phyloP scores from a whole-genome alignment of 208 protist genomes.

The Trypanosoma cruzi region DNA sequence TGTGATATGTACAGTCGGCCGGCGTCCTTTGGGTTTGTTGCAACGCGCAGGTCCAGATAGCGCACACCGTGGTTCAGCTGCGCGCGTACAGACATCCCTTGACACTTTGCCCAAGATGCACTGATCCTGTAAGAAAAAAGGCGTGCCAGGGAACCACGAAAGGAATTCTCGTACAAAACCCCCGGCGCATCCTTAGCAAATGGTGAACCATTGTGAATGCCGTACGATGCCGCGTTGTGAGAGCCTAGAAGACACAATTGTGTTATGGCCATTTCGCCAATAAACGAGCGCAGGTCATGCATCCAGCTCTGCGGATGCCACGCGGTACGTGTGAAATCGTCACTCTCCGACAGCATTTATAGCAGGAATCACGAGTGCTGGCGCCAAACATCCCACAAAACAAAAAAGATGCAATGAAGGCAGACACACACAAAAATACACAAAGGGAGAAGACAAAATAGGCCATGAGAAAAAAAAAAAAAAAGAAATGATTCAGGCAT shows the following conservation, averaged over 20 bases:
- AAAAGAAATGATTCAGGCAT: slow-evolving; percentile 27
- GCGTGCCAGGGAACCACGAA: slow-evolving; percentile 19
- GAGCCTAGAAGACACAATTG: too few species aligned
- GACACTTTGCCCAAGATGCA: slow-evolving; percentile 46
- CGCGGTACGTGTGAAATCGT: slow-evolving; percentile 1
- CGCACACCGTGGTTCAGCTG: too few species aligned
- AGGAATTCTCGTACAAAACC: slow-evolving; percentile 14
- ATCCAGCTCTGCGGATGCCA: slow-evolving; percentile 46
- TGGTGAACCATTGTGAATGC: slow-evolving; percentile 19
- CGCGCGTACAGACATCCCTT: slow-evolving; percentile 41
- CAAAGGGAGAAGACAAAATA: too few species aligned
- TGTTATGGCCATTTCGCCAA: too few species aligned
- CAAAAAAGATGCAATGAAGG: too few species aligned
- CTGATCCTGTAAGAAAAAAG: slow-evolving; percentile 29
- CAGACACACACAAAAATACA: too few species aligned
- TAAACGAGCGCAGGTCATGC: slow-evolving; percentile 32
- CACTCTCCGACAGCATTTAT: slow-evolving; percentile 14
- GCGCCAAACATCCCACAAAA: too few species aligned
- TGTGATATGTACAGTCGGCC: slow-evolving; percentile 51
- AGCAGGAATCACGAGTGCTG: not conserved
- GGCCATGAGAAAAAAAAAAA: slow-evolving; percentile 29
- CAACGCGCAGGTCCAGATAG: too few species aligned
- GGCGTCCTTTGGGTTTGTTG: too few species aligned
- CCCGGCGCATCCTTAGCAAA: slow-evolving; percentile 49
- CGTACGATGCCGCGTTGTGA: too few species aligned